Evolutionary conservation across 148 eudicot genomes (phyloP), one percentile per base, ranked within the genome.

Genomic region (Persicaria maculosa): DNA sequence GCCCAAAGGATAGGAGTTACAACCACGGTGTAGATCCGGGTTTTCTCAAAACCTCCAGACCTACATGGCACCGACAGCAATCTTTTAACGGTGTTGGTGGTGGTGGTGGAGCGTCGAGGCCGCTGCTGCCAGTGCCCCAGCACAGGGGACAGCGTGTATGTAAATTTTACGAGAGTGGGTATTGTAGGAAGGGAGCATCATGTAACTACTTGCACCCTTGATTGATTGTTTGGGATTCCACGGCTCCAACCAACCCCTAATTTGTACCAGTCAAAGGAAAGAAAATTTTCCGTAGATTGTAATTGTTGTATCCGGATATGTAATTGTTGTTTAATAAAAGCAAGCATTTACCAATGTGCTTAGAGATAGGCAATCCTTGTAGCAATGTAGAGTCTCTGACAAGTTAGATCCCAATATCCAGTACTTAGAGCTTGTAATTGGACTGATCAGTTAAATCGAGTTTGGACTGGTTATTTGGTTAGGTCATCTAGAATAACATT

Each of bases 131-230:
- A 4, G 57, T 44, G 8, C 40, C 46, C 22, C 57, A 43, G 58
- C 68, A 81, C 4, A 85, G 84, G 79, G 94, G 87, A 79, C 90
- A 83, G 79, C 88, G 97, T 47, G 86, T 89, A 19, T 91, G 97
- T 84, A 93, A 89, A 83, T 91, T 89, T 68, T 88, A 85, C 47
- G 91, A 79, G 81, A 86, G 84, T 76, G 97, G 97, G 72, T 82
- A 80, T 57, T 93, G 94, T 83, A 91, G 69, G 82, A 88, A 81
- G 79, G 98, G 97, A 54, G 88, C 96, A 53, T 84, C 85, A 50
- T 91, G 98, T 78, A 88, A 83, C 80, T 93, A 86, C 76, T 81
- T 87, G 82, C 98, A 93, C 77, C 97, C 87, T 62, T 83, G 71
- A 65, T 65, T 65, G 8, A 12, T 48, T 36, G 40, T 65, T 40